These are phyloP conservation scores for Dioszegia aurantiaca DNA, from an alignment of 768 basidiomycete species.

Conservation along the genomic window DNA sequence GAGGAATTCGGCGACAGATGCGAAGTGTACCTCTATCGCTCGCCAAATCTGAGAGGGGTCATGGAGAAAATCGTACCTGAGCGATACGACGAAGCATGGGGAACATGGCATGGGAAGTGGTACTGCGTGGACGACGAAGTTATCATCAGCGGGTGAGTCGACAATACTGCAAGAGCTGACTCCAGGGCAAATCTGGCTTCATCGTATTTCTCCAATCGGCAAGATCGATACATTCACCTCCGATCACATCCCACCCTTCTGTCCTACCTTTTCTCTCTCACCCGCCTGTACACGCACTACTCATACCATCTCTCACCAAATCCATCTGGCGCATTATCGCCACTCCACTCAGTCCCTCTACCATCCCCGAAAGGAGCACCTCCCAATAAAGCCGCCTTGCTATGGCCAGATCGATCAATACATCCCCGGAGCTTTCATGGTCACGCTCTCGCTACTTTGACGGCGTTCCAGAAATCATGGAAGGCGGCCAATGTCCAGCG, in stretches of 20 bases:
- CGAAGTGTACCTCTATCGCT: conserved; percentile 77
- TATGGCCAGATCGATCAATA: conserved; percentile 65
- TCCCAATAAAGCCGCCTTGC: conserved; percentile 56
- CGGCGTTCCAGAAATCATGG: conserved; percentile 61
- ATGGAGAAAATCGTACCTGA: conserved; percentile 77
- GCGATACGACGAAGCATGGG: conserved; percentile 97
- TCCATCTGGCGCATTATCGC: conserved; percentile 38
- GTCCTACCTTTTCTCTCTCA: conserved; percentile 78
- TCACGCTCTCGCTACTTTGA: conserved; percentile 61
- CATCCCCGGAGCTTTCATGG: conserved; percentile 70
- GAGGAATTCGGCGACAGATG: conserved; percentile 69
- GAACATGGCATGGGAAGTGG: conserved; percentile 95
- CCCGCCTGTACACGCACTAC: conserved; percentile 65
- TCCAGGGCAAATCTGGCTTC: conserved; percentile 83
- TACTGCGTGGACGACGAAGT: conserved; percentile 91
- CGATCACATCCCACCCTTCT: conserved; percentile 62
- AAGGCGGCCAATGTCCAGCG: conserved; percentile 31
- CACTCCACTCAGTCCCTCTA: conserved; percentile 39
- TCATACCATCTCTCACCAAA: conserved; percentile 62
- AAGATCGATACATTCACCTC: conserved; percentile 89
- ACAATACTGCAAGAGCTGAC: background rate
- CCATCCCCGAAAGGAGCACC: conserved; percentile 34
- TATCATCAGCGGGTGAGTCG: conserved; percentile 83
- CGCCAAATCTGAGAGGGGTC: conserved; percentile 74
- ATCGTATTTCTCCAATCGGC: conserved; percentile 90